Evolutionary conservation across 129 eudicot genomes (phyloP), one percentile per base, ranked within the genome.

Genomic region (Escallonia herrerae): DNA sequence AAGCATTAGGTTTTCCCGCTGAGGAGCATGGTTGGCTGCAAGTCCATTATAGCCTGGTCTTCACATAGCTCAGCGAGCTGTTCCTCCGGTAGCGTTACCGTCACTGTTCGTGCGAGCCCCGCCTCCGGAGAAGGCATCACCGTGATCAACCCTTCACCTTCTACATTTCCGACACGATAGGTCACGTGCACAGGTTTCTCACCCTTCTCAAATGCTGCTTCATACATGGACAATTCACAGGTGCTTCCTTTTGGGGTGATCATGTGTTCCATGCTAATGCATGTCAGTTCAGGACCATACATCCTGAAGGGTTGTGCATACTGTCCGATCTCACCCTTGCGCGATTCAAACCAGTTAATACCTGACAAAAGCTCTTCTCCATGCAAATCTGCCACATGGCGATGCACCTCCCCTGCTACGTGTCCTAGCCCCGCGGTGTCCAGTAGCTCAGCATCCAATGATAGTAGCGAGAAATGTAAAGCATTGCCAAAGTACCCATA

Each of bases 121-220:
- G 66, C 78, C 6, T 87, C 95, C 2, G 83, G 60, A 1, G 87
- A 81, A 15, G 87, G 95, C 80, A 79, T 77, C 41, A 87, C 78
- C 40, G 74, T 5, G 4, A 87, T 81, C 80, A 87, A 51, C 48
- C 95, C 95, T 69, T 77, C 80, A 2, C 90, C 86, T 49, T 68
- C 82, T 15, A 54, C 76, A 48, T 80, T 79, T 52, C 82, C 87
- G 42, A 87, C 70, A 8, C 56, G 72, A 65, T 61, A 87, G 53
- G 85, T 81, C 67, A 84, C 87, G 7, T 81, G 87, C 5, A 63
- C 77, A 1, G 95, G 95, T 65, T 76, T 84, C 73, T 81, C 82
- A 48, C 67, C 81, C 62, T 83, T 72, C 63, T 69, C 58, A 62
- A 87, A 87, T 72, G 6, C 71, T 13, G 87, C 77, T 45, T 33